Base-by-base conservation (phyloP, 2,329 filamentous ascomycete genomes). In the Phyllachora maydis region DNA sequence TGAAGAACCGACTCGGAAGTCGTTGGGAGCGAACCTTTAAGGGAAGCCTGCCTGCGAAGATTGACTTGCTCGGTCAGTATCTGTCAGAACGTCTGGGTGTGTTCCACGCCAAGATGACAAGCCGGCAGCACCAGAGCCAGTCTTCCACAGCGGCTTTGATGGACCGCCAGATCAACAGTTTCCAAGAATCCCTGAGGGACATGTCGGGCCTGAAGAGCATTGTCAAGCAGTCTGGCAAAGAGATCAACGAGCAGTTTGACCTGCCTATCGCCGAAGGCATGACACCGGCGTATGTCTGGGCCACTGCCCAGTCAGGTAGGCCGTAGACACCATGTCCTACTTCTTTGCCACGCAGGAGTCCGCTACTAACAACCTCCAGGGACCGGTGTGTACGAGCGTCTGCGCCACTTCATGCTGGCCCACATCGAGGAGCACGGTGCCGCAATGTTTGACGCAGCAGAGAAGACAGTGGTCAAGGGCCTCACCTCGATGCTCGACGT, bases 241-340 rank as follows among this genome's bases (percentile, higher is more conserved):
- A 62, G 4, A 54, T 56, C 10, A 68, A 54, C 32, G 55, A 64
- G 4, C 44, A 56, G 16, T 65, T 69, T 26, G 50, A 47, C 0
- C 61, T 59, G 0, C 44, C 46, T 3, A 52, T 70, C 25, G 36
- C 42, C 4, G 20, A 32, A 2, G 40, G 39, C 16, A 65, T 71
- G 54, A 29, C 31, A 2, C 28, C 39, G 3, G 52, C 47, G 0
- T 70, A 70, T 34, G 26, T 43, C 0, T 23, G 22, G 0, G 66
- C 59, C 34, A 30, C 38, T 4, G 31, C n/a, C n/a, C n/a, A n/a
- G n/a, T n/a, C n/a, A n/a, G n/a, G n/a, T n/a, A n/a, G n/a, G n/a
- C n/a, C n/a, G n/a, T n/a, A n/a, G n/a, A n/a, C n/a, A n/a, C n/a
- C n/a, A n/a, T n/a, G n/a, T n/a, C n/a, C n/a, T n/a, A n/a, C n/a